Conservation (phyloP, 179 eudicot species). For the Carnegiea gigantea region DNA sequence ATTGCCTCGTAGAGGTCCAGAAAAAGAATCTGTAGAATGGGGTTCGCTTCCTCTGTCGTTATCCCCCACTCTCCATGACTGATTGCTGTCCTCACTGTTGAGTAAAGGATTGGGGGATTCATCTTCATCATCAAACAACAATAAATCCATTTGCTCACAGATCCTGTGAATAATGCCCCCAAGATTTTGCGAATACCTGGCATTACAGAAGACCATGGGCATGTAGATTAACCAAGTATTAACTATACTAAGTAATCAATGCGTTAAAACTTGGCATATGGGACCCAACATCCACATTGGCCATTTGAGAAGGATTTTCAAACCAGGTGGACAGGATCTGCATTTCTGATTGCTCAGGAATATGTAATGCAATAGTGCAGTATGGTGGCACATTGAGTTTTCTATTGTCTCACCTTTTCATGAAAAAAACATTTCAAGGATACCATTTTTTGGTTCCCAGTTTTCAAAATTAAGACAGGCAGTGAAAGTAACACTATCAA, state of each 20-base stretch:
- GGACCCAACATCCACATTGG: neutral
- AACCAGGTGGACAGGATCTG: neutral
- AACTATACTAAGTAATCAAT: neutral
- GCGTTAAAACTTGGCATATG: neutral
- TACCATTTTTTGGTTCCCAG: neutral
- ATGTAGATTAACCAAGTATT: neutral
- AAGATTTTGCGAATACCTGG: constrained; percentile 66
- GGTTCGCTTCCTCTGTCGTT: constrained; percentile 39
- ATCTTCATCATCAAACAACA: constrained; percentile 72
- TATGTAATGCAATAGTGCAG: neutral
- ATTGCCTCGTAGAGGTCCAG: constrained; percentile 31
- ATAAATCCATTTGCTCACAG: constrained; percentile 65
- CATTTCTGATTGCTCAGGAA: neutral
- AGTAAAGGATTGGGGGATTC: constrained; percentile 54
- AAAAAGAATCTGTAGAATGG: constrained; percentile 52
- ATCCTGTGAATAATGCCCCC: constrained; percentile 56
- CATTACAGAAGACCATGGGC: neutral
- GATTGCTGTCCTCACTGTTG: constrained; percentile 90
- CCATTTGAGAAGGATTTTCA: neutral
- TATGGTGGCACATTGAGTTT: neutral
- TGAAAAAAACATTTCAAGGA: neutral
- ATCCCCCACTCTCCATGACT: constrained; percentile 60
- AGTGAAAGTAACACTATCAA: neutral
- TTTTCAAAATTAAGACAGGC: neutral
- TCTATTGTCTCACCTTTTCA: too few species aligned